Evolutionary conservation across 495 filamentous ascomycete species (phyloP).

Genomic region (Aspergillus steynii): DNA sequence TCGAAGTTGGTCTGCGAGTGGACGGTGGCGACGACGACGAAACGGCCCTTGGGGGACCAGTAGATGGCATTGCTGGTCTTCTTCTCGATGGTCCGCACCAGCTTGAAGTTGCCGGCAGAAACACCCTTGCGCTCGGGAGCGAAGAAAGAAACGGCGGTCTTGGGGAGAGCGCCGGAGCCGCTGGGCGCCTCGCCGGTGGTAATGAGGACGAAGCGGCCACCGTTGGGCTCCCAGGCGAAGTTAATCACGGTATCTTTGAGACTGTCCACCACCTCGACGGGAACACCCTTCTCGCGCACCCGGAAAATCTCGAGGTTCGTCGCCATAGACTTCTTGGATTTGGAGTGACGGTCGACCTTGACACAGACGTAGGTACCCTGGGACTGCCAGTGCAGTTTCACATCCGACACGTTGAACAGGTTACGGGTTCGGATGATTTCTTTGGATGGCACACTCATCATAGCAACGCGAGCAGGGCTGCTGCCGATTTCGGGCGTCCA

Average conservation of each 20-base stretch:
- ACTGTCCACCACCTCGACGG: constrained; percentile 94
- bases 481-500: constrained; percentile 98
- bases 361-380: constrained; percentile 92
- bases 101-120: constrained; percentile 87
- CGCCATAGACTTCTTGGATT: constrained; percentile 95
- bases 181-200: constrained; percentile 83
- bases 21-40: constrained; percentile 89
- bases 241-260: constrained; percentile 98
- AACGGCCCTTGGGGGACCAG: constrained; percentile 97
- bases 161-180: constrained; percentile 82
- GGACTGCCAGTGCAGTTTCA: constrained; percentile 93
- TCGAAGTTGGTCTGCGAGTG: constrained; percentile 90
- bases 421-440: constrained; percentile 91
- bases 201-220: constrained; percentile 94
- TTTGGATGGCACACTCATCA: constrained; percentile 96
- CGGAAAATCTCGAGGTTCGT: constrained; percentile 99
- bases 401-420: constrained; percentile 95
- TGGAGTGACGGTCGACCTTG: constrained; percentile 97
- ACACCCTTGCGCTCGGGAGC: constrained; percentile 89
- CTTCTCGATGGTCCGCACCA: constrained; percentile 90
- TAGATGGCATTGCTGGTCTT: constrained; percentile 99
- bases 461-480: constrained; percentile 93
- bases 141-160: constrained; percentile 94
- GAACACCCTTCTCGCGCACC: constrained; percentile 92
- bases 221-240: constrained; percentile 98